These are phyloP conservation scores for Saxophila tyrrhenica DNA, from an alignment of 495 filamentous ascomycete species.

Conservation along the genomic window DNA sequence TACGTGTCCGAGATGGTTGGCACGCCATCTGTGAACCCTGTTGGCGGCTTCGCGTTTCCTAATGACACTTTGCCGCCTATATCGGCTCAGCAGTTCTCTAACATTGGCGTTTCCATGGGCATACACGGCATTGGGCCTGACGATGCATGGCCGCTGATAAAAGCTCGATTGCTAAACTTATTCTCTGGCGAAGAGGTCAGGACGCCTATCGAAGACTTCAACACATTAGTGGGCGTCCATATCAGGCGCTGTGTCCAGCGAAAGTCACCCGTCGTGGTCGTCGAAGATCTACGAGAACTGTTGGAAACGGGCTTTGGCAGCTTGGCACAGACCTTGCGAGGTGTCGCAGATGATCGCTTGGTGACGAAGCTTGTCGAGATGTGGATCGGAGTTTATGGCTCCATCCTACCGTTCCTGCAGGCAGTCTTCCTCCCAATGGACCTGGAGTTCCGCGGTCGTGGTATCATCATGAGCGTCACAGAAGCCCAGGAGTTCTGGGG, in stretches of 20 bases:
- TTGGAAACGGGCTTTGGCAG: conserved; percentile 71
- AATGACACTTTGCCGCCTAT: conserved; percentile 8
- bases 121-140: conserved; percentile 74
- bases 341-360: conserved; percentile 67
- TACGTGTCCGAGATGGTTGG: conserved; percentile 17
- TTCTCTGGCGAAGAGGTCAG: conserved; percentile 89
- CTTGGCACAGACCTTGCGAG: conserved; percentile 69
- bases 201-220: conserved; percentile 87
- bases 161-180: conserved; percentile 74
- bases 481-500: conserved; percentile 88
- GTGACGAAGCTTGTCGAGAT: conserved; percentile 82
- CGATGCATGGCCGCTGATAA: conserved; percentile 92
- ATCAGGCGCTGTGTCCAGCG: conserved; percentile 31
- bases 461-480: conserved; percentile 58
- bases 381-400: conserved; percentile 86
- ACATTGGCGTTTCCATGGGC: conserved; percentile 40
- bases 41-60: conserved; percentile 14
- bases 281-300: conserved; percentile 71
- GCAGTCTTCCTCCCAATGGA: conserved; percentile 92
- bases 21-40: conserved; percentile 16
- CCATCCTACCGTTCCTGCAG: conserved; percentile 86
- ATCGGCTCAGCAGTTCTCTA: conserved; percentile 14
- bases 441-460: conserved; percentile 80
- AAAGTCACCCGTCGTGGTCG: conserved; percentile 23
- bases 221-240: conserved; percentile 54